Evolutionary conservation across 345 rosid genomes (phyloP).

Genomic region (Iberis pinnata): DNA sequence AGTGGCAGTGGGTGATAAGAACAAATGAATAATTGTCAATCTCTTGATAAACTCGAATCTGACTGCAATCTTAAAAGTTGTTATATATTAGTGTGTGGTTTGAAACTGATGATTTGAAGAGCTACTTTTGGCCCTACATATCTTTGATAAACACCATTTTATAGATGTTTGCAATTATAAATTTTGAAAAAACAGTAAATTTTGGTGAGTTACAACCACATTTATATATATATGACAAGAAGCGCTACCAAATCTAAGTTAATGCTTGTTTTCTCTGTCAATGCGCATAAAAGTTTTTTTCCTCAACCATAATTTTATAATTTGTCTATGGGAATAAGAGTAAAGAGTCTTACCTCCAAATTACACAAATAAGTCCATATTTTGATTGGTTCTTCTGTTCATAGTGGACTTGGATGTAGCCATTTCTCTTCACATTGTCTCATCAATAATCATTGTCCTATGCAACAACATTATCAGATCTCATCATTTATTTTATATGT

Average conservation of each 20-base stretch:
- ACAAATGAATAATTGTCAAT: conserved; percentile 14
- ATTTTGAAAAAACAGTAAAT: neutral
- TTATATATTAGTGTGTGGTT: conserved; percentile 24
- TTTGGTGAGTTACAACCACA: conserved; percentile 21
- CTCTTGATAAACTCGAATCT: conserved; percentile 28
- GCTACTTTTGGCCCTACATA: conserved; percentile 26
- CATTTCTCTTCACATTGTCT: conserved; percentile 1
- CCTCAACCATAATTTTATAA: no score
- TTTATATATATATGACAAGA: conserved; percentile 20
- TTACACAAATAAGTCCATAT: no score
- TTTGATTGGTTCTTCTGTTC: neutral
- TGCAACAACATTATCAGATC: no score
- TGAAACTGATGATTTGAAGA: conserved; percentile 18
- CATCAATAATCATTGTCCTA: neutral
- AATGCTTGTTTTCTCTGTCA: conserved; percentile 12
- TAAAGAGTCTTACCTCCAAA: no score
- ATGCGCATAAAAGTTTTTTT: neutral
- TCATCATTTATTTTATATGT: no score
- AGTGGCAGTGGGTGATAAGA: conserved; percentile 14
- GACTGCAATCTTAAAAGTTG: conserved; percentile 9
- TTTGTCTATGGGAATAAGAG: no score
- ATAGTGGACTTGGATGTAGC: conserved; percentile 2
- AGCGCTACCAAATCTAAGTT: conserved; percentile 28
- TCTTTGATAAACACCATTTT: conserved; percentile 20
- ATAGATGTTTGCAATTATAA: neutral